Evolutionary conservation across 352 stramenopile genomes (phyloP), one percentile per base, ranked within the genome.

Genomic region (Thalassiosira gravida): DNA sequence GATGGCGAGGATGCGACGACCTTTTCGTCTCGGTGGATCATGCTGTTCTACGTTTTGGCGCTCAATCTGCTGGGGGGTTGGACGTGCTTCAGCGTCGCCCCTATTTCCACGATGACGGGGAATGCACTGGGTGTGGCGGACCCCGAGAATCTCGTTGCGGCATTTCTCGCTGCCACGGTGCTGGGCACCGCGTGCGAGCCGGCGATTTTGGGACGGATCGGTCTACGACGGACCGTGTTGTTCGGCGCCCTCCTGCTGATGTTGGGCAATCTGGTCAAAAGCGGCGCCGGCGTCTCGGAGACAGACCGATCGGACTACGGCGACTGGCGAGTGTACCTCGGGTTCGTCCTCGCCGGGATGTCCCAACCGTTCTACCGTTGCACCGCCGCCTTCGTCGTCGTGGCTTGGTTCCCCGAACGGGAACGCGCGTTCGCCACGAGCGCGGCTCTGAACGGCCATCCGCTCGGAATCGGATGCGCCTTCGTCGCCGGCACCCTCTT

Each of bases 41-140:
- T 93, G 82, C 58, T 93, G 0, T 57, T 88, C 0, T 93, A 90
- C 71, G 88, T 93, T 59, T 87, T 74, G 0, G 11, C 89, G 2
- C 70, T 93, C 20, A 92, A 93, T 72, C 63, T 93, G 22, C 55
- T 93, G 22, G 85, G 79, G 7, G 88, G 86, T 53, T 93, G 86
- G 88, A 91, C 85, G 20, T 91, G 86, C 53, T 93, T 88, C 66
- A 90, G 78, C 49, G 67, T 93, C 11, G 85, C 88, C 46, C 84
- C 88, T 1, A 90, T 93, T 78, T 75, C 88, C 3, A 42, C 81
- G 0, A 39, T 89, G 18, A 84, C 87, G 2, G 37, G 67, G 39
- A 37, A 49, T 3, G 44, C 25, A 27, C 46, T 82, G 14, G 24
- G 27, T 16, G 62, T 80, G 9, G 74, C 89, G 35, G 68, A 88